These are phyloP conservation scores for Testicularia cyperi DNA, from an alignment of 1,284 basidiomycete genomes.

Conservation along the genomic window DNA sequence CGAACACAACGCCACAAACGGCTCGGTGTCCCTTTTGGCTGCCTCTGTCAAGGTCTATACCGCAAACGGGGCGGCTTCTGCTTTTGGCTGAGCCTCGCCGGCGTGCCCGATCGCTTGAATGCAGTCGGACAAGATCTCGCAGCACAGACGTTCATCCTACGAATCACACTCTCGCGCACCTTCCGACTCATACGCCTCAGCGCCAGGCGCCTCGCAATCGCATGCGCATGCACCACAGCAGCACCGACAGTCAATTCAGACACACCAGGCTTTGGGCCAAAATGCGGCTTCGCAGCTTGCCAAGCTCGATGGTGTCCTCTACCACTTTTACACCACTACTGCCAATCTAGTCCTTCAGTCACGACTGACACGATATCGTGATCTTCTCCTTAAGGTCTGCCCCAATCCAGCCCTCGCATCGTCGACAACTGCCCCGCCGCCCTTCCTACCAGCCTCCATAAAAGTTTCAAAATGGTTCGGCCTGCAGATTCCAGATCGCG, in stretches of 20 bases:
- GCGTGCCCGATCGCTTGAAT: slow-evolving; percentile 18
- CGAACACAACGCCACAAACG: no score
- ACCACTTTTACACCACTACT: slow-evolving; percentile 61
- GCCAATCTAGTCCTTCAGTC: slow-evolving; percentile 56
- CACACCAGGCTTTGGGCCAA: slow-evolving; percentile 6
- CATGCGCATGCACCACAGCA: slow-evolving; percentile 1
- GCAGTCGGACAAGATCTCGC: slow-evolving; percentile 10
- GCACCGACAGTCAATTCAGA: slow-evolving; percentile 6
- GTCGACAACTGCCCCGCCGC: no score
- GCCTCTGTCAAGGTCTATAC: no score
- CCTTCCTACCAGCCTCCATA: no score
- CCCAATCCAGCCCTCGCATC: slow-evolving; percentile 2
- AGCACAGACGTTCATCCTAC: slow-evolving; percentile 11
- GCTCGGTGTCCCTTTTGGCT: no score
- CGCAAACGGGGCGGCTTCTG: no score
- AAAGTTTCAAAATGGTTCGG: slow-evolving; percentile 57
- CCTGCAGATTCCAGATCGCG: slow-evolving; percentile 58
- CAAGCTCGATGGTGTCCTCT: slow-evolving; percentile 41
- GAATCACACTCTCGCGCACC: neutral
- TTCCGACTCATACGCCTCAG: neutral
- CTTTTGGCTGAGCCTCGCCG: no score
- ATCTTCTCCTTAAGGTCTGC: slow-evolving; percentile 11
- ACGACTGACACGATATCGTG: slow-evolving; percentile 43
- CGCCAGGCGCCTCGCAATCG: slow-evolving; percentile 3
- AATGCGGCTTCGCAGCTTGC: slow-evolving; percentile 13